Evolutionary conservation across 306 rosid genomes (phyloP), one percentile per base, ranked within the genome.

Genomic region (Carpinus viminea): DNA sequence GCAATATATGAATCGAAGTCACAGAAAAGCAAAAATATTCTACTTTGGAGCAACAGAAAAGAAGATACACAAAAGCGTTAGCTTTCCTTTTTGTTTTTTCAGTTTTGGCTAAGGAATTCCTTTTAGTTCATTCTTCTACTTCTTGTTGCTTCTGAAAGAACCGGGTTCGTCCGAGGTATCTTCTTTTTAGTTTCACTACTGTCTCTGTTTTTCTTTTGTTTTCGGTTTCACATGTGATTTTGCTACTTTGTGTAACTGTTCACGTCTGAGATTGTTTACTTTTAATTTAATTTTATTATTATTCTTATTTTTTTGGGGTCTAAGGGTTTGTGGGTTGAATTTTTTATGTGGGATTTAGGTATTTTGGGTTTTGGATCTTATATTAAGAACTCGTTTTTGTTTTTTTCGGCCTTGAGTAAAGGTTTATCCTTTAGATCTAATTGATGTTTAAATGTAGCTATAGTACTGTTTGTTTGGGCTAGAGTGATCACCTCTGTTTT

Each of bases 371-470:
- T 64, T 70, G 65, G 56, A 76, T 70, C 70, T 34, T 64, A 64
- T 64, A 64, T 17, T 64, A 28, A 34, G 34, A 9, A 16, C 8
- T 18, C 34, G 16, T 7, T 54, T 5, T 54, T 16, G 20, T 47
- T 20, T 66, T 61, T 64, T 18, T 61, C n/a, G 34, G 34, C 61
- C 53, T 53, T 70, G 57, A 36, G 75, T 62, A 11, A 13, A 72
- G 71, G 70, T 74, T 76, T 72, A 57, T 76, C 78, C 10, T 48
- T 78, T 80, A 71, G 81, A 62, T 84, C 85, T 77, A 78, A 56
- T 57, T 78, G 50, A 56, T 69, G 61, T 75, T 48, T 4, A 46
- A 46, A 70, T 26, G 70, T 53, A 78, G 76, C 79, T 56, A 46
- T 0, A 16, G 51, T 51, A 41, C 48, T 81, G 21, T 61, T 50